Percentiles rank a stretch among this genome's conserved stretches.
Conservation (phyloP, 192 early-diverging fungal species). For the Allomyces arbusculus region DNA sequence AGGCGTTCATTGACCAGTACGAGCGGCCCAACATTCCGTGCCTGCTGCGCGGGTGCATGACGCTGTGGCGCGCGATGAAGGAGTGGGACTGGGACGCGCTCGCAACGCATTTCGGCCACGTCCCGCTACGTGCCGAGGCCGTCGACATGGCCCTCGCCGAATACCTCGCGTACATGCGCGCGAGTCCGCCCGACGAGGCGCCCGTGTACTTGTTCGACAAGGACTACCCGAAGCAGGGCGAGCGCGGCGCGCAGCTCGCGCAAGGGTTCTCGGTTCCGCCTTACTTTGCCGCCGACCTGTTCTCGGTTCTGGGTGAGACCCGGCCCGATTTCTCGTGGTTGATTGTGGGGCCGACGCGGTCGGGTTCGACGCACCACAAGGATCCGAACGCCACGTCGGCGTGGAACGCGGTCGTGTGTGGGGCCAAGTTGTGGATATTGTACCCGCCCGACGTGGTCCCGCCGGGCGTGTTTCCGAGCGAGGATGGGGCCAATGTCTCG, state of each 20-base stretch:
- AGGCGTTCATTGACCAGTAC: slow-evolving; percentile 25
- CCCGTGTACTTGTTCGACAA: slow-evolving; percentile 54
- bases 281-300: slow-evolving; percentile 45
- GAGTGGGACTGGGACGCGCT: slow-evolving; percentile 38
- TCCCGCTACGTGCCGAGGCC: slow-evolving; percentile 35
- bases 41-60: slow-evolving; percentile 39
- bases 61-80: slow-evolving; percentile 30
- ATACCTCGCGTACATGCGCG: slow-evolving; percentile 27
- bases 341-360: slow-evolving; percentile 42
- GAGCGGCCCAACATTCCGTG: slow-evolving; percentile 30
- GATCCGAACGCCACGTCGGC: slow-evolving; percentile 54
- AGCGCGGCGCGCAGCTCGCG: slow-evolving; percentile 17
- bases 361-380: slow-evolving; percentile 47
- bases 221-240: slow-evolving; percentile 16
- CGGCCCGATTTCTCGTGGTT: slow-evolving; percentile 51
- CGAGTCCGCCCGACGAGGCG: slow-evolving; percentile 25
- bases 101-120: slow-evolving; percentile 16
- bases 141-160: slow-evolving; percentile 31
- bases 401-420: slow-evolving; percentile 50
- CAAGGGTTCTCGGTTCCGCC: slow-evolving; percentile 33
- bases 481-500: slow-evolving; percentile 48
- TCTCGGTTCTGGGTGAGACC: slow-evolving; percentile 25
- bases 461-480: slow-evolving; percentile 42
- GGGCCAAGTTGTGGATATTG: slow-evolving; percentile 51
- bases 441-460: slow-evolving; percentile 42